A percentile compares a stretch with the other conserved stretches of the same genome.
These are phyloP conservation scores for Fraxinus platypoda DNA, from an alignment of 305 asterid genomes.

Conservation along the genomic window DNA sequence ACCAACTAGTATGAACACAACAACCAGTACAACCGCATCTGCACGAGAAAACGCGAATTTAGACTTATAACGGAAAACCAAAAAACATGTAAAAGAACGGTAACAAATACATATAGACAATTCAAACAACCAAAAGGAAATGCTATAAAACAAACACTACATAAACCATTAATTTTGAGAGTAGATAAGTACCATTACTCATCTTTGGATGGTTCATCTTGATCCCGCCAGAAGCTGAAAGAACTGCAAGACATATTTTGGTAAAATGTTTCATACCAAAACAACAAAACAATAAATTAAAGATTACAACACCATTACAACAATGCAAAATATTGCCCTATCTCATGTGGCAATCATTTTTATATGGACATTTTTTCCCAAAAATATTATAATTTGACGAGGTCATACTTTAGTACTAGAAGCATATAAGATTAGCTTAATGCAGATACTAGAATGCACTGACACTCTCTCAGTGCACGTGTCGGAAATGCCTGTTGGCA, in stretches of 20 bases:
- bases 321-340: background rate
- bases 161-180: background rate
- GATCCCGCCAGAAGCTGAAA: slow-evolving; percentile 98
- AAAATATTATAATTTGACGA: too few species aligned
- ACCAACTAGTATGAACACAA: slow-evolving; percentile 79
- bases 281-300: too few species aligned
- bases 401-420: background rate
- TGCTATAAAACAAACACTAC: background rate
- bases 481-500: too few species aligned
- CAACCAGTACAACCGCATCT: slow-evolving; percentile 82
- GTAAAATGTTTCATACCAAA: slow-evolving; percentile 3
- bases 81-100: slow-evolving; percentile 3
- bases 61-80: background rate
- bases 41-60: slow-evolving; percentile 21
- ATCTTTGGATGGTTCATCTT: slow-evolving; percentile 80
- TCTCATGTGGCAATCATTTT: background rate
- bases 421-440: background rate
- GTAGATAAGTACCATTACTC: slow-evolving; percentile 64
- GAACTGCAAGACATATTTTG: slow-evolving; percentile 50
- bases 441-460: background rate
- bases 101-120: background rate
- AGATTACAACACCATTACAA: background rate
- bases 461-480: too few species aligned
- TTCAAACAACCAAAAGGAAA: too few species aligned
- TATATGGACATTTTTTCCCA: background rate